Base-by-base conservation (phyloP, 129 eudicot genomes). In the Chrysanthemum makinoi region DNA sequence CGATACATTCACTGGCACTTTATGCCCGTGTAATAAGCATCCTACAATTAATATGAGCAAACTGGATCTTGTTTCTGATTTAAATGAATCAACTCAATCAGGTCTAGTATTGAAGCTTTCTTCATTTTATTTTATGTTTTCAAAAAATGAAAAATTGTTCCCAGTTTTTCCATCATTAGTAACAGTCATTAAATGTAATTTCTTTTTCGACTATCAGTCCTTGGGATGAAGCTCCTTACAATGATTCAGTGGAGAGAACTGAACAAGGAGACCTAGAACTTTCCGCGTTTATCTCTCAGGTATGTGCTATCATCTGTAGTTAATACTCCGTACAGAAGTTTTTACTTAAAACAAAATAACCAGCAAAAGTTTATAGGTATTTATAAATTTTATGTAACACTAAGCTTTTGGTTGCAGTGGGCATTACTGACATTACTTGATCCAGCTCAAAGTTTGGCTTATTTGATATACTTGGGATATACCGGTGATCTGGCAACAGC, bases 231-330 rank as follows among this genome's bases (percentile, higher is more conserved):
- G 80, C 79, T 79, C 98, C 92, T 64, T 93, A 93, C 72, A 77
- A 63, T 65, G 88, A 82, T 87, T 90, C 92, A 10, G 88, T 78
- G n/a, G 87, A 86, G 77, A 93, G 68, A 82, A 89, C 88, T 62
- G 87, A 86, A 80, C 66, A 66, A 68, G 92, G 95, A 35, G 87
- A 83, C 39, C 68, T 93, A 54, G 70, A 83, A 65, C 85, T 93
- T 79, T 77, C 91, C 17, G 96, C 88, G 10, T 89, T 93, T 79
- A 87, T 93, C 50, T 85, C 91, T 50, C 83, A 87, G 98, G 98
- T 87, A 69, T 28, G 82, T 80, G 66, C 10, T 33, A n/a, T 7
- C 44, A n/a, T 46, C 68, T 39, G 46, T 39, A 39, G 46, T 39
- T 39, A 39, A 39, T 39, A 73, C 69, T 59, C 26, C 18, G 62